phyloP scores from a whole-genome alignment of 2,329 filamentous ascomycete species.

The Sporothrix dimorphospora region DNA sequence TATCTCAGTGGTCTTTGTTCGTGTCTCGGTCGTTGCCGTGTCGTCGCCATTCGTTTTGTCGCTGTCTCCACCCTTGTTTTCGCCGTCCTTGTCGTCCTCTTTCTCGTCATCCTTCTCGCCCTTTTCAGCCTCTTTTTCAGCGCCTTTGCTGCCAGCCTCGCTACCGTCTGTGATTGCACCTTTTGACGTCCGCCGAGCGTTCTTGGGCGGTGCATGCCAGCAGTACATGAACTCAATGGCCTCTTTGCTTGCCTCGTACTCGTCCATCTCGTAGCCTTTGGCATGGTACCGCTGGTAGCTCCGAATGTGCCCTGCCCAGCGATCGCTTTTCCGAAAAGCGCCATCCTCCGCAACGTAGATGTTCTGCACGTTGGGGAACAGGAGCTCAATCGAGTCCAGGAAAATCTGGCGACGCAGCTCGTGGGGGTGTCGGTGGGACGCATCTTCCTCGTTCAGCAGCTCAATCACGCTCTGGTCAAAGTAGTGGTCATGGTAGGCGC shows the following conservation, averaged over 20 bases:
- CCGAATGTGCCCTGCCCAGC: slow-evolving; percentile 25
- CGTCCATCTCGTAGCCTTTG: not conserved
- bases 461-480: not conserved
- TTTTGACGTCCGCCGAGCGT: not conserved
- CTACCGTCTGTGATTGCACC: not conserved
- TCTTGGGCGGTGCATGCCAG: slow-evolving; percentile 28
- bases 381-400: not conserved
- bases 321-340: slow-evolving; percentile 12
- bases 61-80: not conserved
- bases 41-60: not conserved
- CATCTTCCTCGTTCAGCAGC: not conserved
- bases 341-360: slow-evolving; percentile 31
- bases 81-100: not conserved
- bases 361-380: slow-evolving; percentile 29
- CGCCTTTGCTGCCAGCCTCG: not conserved
- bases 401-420: slow-evolving; percentile 23
- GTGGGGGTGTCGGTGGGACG: slow-evolving; percentile 22
- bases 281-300: slow-evolving; percentile 17
- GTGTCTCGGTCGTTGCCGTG: too few relatives aligned
- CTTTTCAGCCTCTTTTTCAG: not conserved
- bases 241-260: not conserved
- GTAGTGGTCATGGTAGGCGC: slow-evolving; percentile 19
- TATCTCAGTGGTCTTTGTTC: not conserved
- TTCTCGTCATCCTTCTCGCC: not conserved
- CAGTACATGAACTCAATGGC: slow-evolving; percentile 27